Conservation (phyloP, 306 rosid species). For the Trichosanthes truncata region DNA sequence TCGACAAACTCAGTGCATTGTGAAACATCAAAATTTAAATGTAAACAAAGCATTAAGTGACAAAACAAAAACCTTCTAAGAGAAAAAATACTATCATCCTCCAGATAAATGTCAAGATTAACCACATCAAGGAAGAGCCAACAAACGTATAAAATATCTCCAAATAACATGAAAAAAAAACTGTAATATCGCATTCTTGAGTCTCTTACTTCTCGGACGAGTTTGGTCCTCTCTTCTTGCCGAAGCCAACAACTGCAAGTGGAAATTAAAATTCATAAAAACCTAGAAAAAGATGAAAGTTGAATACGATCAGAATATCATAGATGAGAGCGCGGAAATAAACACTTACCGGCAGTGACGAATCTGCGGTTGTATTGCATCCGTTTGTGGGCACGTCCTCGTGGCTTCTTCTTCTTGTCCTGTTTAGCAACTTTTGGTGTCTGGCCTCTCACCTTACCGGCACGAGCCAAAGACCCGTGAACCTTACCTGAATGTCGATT, state of each 20-base stretch:
- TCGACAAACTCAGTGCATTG: not conserved
- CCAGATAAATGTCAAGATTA: not conserved
- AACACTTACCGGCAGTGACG: conserved; percentile 41
- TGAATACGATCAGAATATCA: not conserved
- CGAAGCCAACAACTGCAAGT: conserved; percentile 15
- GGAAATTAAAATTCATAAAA: not conserved
- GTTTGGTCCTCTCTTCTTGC: conserved; percentile 22
- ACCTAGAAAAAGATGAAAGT: too few relatives aligned
- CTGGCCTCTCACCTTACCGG: conserved; percentile 61
- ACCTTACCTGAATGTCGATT: conserved; percentile 38
- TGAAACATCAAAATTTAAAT: not conserved
- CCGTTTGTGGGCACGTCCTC: conserved; percentile 57
- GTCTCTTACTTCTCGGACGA: conserved; percentile 17
- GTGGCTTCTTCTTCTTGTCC: conserved; percentile 55
- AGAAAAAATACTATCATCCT: not conserved
- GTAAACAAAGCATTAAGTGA: not conserved
- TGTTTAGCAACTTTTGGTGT: conserved; percentile 38
- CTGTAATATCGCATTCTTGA: not conserved
- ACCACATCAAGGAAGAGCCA: not conserved
- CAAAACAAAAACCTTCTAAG: not conserved
- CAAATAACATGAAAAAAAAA: not conserved
- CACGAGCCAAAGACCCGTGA: conserved; percentile 62
- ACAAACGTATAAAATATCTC: not conserved
- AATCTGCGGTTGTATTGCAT: conserved; percentile 59
- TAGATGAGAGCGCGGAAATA: not conserved